Base-by-base conservation (phyloP, 805 yeast species). In the Ogataea allantospora region DNA sequence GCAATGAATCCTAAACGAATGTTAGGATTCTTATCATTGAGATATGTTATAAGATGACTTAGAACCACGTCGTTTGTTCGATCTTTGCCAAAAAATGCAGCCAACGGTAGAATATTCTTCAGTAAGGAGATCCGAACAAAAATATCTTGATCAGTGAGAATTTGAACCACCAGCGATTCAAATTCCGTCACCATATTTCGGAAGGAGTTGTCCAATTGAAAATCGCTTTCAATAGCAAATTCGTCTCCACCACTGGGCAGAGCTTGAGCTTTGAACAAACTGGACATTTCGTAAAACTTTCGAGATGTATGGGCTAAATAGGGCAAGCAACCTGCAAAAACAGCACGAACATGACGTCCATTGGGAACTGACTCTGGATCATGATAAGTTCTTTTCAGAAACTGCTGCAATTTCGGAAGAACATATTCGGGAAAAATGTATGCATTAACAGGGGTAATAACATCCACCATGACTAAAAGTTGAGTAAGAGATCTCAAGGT, bases 11-110 rank as follows among this genome's bases (percentile, higher is more conserved):
- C 78, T 19, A 84, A 64, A 42, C 95, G 68, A 15, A 93, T 65
- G 14, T 77, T 72, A 0, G 82, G 65, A 52, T 80, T 78, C 38
- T 78, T 71, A 54, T 89, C 96, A 58, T 93, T 93, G 46, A 93
- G 63, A 54, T 88, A 93, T 0, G 98, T 89, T 29, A 93, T 89
- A 39, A 89, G 66, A 65, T 93, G 98, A 30, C 96, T 88, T 31
- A 93, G 63, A 15, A 93, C 79, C 27, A 93, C 68, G 56, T 93
- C 98, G 54, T 86, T 89, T 0, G 96, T 83, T 48, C 80, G 85
- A 38, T 87, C 95, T 38, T 82, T 78, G 0, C 96, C 96, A 55
- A 93, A 80, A 42, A 83, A 84, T 7, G 80, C 69, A 50, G 96
- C 87, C 3, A 93, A 59, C 0, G 88, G 85, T 6, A 83, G 65